These are phyloP conservation scores for Mycosphaerella sp. DNA, from an alignment of 2,329 filamentous ascomycete species.

Conservation along the genomic window DNA sequence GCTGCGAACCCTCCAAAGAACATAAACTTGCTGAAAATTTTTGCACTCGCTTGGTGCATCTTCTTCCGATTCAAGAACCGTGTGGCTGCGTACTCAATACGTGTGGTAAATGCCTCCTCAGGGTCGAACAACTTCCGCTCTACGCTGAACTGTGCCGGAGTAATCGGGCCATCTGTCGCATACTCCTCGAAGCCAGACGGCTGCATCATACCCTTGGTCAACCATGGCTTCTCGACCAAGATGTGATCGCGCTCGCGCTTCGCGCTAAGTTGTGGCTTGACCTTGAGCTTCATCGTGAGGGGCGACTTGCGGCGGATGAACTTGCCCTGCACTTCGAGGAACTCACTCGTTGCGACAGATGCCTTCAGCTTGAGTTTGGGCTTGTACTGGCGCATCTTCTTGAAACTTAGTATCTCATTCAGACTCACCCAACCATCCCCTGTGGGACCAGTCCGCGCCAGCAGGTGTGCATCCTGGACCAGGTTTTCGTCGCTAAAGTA, in stretches of 20 bases:
- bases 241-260: conserved; percentile 30
- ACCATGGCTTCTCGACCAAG: conserved; percentile 29
- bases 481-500: conserved; percentile 49
- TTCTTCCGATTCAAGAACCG: conserved; percentile 73
- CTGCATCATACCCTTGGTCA: conserved; percentile 40
- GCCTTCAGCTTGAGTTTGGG: conserved; percentile 36
- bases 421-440: conserved; percentile 42
- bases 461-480: conserved; percentile 38
- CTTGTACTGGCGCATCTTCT: conserved; percentile 44
- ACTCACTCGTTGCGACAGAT: conserved; percentile 39
- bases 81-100: conserved; percentile 79
- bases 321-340: conserved; percentile 41
- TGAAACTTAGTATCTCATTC: conserved; percentile 41
- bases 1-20: conserved; percentile 73
- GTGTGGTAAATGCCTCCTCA: conserved; percentile 49
- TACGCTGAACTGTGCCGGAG: conserved; percentile 58
- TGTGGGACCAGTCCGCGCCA: conserved; percentile 37
- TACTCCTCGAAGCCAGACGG: conserved; percentile 56
- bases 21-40: conserved; percentile 74
- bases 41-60: conserved; percentile 55
- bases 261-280: conserved; percentile 26
- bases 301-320: conserved; percentile 40
- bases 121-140: conserved; percentile 64
- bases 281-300: conserved; percentile 25
- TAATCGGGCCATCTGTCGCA: conserved; percentile 73